Conservation (phyloP, 495 filamentous ascomycete species). For the Penicillium goetzii region DNA sequence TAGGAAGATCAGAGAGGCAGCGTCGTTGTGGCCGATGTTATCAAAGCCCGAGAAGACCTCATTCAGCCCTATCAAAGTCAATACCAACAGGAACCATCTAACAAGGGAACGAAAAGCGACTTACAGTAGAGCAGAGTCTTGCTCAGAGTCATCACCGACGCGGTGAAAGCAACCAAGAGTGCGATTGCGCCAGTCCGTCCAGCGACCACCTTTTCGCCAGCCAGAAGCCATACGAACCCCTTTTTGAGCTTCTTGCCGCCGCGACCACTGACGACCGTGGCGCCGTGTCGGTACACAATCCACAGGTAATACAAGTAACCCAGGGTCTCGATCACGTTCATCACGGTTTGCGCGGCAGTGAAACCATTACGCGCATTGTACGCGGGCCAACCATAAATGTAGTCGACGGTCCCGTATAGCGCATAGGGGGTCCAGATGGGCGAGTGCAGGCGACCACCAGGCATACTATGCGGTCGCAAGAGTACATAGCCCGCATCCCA, state of each 20-base stretch:
- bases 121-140: constrained; percentile 89
- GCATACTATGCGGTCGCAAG: constrained; percentile 82
- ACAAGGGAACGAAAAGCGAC: constrained; percentile 36
- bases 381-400: constrained; percentile 83
- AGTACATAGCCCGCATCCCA: constrained; percentile 87
- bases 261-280: constrained; percentile 35
- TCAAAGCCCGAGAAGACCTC: constrained; percentile 77
- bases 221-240: constrained; percentile 47
- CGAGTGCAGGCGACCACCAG: constrained; percentile 72
- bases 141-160: constrained; percentile 78
- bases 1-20: constrained; percentile 58
- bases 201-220: constrained; percentile 54
- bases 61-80: constrained; percentile 62
- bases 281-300: constrained; percentile 58
- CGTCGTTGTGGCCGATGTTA: constrained; percentile 77
- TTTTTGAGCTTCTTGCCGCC: constrained; percentile 39
- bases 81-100: constrained; percentile 10
- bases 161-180: constrained; percentile 67
- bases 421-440: constrained; percentile 80
- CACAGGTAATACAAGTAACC: constrained; percentile 73
- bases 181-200: constrained; percentile 65
- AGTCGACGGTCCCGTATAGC: constrained; percentile 79
- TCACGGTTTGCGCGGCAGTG: constrained; percentile 70
- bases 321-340: constrained; percentile 76
- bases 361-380: constrained; percentile 75